These are phyloP conservation scores for Aplosporella prunicola DNA, from an alignment of 2,329 filamentous ascomycete genomes.

Conservation along the genomic window DNA sequence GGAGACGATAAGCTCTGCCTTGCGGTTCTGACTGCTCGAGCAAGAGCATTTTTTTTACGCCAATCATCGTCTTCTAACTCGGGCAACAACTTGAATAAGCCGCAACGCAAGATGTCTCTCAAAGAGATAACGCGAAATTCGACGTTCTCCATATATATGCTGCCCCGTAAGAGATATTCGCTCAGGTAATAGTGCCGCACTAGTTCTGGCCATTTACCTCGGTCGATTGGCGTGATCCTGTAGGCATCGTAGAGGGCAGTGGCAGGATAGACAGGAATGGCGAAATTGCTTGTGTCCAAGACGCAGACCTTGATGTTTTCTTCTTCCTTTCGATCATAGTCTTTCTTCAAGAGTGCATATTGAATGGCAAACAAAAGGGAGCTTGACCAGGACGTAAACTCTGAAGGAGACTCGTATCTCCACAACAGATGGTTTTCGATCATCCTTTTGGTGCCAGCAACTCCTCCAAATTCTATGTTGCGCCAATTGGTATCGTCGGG, in stretches of 20 bases:
- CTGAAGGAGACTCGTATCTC: background rate
- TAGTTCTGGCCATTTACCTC: background rate
- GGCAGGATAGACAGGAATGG: background rate
- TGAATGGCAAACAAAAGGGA: conserved; percentile 3
- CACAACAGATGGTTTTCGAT: conserved; percentile 1
- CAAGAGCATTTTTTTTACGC: background rate
- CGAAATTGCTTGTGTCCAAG: background rate
- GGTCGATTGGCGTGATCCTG: background rate
- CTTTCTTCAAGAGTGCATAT: background rate
- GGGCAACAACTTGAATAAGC: background rate
- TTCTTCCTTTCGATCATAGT: background rate
- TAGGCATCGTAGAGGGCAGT: conserved; percentile 1
- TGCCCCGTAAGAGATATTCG: conserved; percentile 5
- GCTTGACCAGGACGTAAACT: conserved; percentile 6
- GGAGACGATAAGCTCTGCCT: background rate
- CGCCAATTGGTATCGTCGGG: background rate
- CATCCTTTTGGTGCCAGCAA: background rate
- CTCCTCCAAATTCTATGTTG: background rate
- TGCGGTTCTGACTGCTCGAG: background rate
- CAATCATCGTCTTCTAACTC: background rate
- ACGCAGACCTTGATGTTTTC: background rate
- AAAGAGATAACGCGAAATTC: background rate
- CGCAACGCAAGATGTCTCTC: background rate
- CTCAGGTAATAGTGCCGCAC: conserved; percentile 3
- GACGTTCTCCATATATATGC: background rate